Evolutionary conservation across 148 eudicot genomes (phyloP).

Genomic region (Vaccinium corymbosum): DNA sequence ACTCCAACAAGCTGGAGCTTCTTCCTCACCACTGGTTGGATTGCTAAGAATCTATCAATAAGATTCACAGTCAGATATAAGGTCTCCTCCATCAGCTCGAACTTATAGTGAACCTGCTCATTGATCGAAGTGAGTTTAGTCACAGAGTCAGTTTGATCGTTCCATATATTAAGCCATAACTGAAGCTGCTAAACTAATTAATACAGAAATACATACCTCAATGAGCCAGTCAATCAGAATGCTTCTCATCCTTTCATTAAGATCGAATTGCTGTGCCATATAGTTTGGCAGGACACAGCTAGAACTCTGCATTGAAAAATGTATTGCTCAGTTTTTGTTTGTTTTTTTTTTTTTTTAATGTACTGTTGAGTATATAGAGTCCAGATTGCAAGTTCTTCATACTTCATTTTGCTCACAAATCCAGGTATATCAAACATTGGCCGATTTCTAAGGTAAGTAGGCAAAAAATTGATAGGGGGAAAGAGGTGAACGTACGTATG

Average conservation of each 20-base stretch:
- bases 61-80: constrained; percentile 71
- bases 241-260: constrained; percentile 74
- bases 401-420: neutral
- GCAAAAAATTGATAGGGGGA: neutral
- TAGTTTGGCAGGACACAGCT: constrained; percentile 54
- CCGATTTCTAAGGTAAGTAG: neutral
- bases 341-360: neutral
- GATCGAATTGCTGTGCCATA: constrained; percentile 60
- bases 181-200: neutral
- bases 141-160: neutral
- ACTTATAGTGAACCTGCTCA: constrained; percentile 78
- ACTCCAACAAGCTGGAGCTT: constrained; percentile 82
- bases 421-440: neutral
- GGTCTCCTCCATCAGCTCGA: constrained; percentile 88
- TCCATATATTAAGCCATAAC: neutral
- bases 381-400: neutral
- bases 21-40: constrained; percentile 54
- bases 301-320: constrained; percentile 31
- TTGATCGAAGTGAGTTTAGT: neutral
- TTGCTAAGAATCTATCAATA: constrained; percentile 69
- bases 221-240: constrained; percentile 93
- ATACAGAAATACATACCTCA: constrained; percentile 45
- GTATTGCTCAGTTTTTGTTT: neutral
- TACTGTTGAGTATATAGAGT: neutral
- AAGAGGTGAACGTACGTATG: neutral